phyloP scores from a whole-genome alignment of 495 filamentous ascomycete species.

The Pseudevernia furfuracea region DNA sequence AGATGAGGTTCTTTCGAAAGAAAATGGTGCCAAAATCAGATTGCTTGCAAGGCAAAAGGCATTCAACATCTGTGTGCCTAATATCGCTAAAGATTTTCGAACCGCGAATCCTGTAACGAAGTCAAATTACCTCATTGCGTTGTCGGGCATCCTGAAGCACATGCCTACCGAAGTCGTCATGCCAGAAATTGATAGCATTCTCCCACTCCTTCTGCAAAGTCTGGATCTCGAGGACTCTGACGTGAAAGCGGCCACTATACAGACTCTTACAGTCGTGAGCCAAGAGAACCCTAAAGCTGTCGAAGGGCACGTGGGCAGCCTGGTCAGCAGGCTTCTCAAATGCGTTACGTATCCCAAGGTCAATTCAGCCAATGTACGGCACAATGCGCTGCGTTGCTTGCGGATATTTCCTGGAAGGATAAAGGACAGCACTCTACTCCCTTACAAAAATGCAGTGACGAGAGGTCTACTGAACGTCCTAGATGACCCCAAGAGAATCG shows the following conservation, averaged over 20 bases:
- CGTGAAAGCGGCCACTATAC: conserved; percentile 56
- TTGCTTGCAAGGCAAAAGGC: conserved; percentile 58
- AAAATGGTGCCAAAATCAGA: conserved; percentile 57
- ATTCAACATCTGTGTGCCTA: conserved; percentile 55
- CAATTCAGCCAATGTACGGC: conserved; percentile 25
- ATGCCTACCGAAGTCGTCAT: conserved; percentile 53
- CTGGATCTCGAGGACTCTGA: conserved; percentile 52
- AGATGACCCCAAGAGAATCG: conserved; percentile 61
- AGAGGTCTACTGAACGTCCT: conserved; percentile 45
- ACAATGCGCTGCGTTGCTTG: conserved; percentile 49
- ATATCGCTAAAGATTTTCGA: conserved; percentile 49
- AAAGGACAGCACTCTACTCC: conserved; percentile 44
- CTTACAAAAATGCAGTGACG: conserved; percentile 50
- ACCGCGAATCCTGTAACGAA: conserved; percentile 41
- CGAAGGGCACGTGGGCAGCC: conserved; percentile 52
- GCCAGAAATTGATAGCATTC: conserved; percentile 50
- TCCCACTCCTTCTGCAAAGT: conserved; percentile 62
- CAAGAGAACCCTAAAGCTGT: conserved; percentile 48
- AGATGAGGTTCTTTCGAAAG: conserved; percentile 56
- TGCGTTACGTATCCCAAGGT: conserved; percentile 29
- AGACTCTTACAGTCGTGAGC: conserved; percentile 52
- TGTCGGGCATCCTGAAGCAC: conserved; percentile 56
- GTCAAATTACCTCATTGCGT: conserved; percentile 57
- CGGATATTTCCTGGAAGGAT: conserved; percentile 43
- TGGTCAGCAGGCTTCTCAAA: conserved; percentile 52